Conservation (phyloP, 208 protist species). For the Crithidia bombi region DNA sequence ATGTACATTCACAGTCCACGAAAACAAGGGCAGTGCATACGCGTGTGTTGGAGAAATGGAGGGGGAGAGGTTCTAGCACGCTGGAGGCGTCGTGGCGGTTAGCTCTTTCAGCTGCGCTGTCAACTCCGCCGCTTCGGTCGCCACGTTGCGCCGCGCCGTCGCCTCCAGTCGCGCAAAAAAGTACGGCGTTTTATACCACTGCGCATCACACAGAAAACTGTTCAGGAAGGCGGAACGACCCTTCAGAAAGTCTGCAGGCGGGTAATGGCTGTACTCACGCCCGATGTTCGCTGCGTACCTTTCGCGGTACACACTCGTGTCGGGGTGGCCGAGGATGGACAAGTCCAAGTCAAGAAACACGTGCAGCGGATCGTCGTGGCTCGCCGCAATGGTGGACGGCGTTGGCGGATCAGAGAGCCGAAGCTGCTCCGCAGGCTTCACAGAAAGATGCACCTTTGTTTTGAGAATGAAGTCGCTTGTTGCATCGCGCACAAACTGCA, state of each 20-base stretch:
- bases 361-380: conserved; percentile 23
- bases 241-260: conserved; percentile 42
- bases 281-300: conserved; percentile 57
- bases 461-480: conserved; percentile 29
- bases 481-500: conserved; percentile 21
- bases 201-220: conserved; percentile 43
- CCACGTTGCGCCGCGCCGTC: conserved; percentile 50
- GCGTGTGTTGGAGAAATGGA: neutral
- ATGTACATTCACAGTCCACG: neutral
- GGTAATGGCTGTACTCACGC: conserved; percentile 66
- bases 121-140: conserved; percentile 42
- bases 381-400: neutral
- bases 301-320: conserved; percentile 24
- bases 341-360: conserved; percentile 82
- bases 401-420: conserved; percentile 5
- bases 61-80: neutral
- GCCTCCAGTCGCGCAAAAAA: conserved; percentile 67
- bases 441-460: conserved; percentile 33
- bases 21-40: neutral
- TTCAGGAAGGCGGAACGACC: conserved; percentile 58
- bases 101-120: conserved; percentile 19
- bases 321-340: conserved; percentile 58
- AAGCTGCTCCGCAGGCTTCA: conserved; percentile 7
- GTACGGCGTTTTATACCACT: conserved; percentile 80
- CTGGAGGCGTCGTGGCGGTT: neutral